A percentile compares a stretch with the other conserved stretches of the same genome.
Conservation (phyloP, 208 protist species). For the Leishmania tarentolae region DNA sequence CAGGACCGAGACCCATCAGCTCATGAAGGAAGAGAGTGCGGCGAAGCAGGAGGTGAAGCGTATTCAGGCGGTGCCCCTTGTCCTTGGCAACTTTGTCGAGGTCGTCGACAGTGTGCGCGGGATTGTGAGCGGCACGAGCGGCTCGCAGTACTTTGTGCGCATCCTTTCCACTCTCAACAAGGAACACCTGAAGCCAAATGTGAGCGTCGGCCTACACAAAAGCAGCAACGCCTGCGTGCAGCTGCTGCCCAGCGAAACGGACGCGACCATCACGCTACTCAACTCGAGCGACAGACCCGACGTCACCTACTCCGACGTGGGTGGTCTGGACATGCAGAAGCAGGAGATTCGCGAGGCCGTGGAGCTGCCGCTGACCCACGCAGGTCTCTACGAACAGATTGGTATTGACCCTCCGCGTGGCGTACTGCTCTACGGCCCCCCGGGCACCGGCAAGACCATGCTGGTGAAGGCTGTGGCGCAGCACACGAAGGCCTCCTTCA, state of each 20-base stretch:
- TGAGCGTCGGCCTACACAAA: conserved; percentile 99
- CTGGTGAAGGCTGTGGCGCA: conserved; percentile 99
- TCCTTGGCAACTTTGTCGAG: conserved; percentile 99
- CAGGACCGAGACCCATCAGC: conserved; percentile 88
- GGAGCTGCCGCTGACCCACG: conserved; percentile 99
- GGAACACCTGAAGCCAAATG: conserved; percentile 98
- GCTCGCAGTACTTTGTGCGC: conserved; percentile 98
- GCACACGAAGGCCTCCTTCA: conserved; percentile 98
- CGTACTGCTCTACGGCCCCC: conserved; percentile 99
- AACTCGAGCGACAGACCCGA: conserved; percentile 92
- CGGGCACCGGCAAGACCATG: conserved; percentile 99
- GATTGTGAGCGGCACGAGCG: conserved; percentile 96
- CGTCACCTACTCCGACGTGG: conserved; percentile 97
- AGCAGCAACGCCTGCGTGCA: conserved; percentile 99
- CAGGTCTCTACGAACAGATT: conserved; percentile 99
- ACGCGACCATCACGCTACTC: conserved; percentile 97
- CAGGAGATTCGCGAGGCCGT: conserved; percentile 99
- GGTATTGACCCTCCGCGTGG: conserved; percentile 99
- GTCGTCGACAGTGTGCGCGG: conserved; percentile 97
- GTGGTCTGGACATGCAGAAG: conserved; percentile 99
- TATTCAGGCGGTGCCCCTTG: conserved; percentile 99
- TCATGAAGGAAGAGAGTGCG: conserved; percentile 85
- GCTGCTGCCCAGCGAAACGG: conserved; percentile 97
- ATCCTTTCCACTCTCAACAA: conserved; percentile 98
- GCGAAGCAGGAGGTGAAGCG: conserved; percentile 97